phyloP scores from a whole-genome alignment of 306 rosid genomes.

The Vicia sativa region DNA sequence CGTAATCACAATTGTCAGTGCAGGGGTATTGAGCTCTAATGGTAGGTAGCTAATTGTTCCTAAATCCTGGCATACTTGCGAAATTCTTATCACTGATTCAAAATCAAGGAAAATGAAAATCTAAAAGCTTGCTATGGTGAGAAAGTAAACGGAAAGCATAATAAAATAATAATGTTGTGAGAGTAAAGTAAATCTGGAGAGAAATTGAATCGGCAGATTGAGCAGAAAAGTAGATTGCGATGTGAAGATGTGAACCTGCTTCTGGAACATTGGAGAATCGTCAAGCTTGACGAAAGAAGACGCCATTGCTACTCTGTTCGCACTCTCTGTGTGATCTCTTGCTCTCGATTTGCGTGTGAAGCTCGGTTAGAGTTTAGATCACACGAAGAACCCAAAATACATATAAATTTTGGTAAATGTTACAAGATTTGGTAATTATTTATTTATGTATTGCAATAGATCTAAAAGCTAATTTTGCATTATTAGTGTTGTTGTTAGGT shows the following conservation, averaged over 20 bases:
- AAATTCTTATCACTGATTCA: constrained; percentile 6
- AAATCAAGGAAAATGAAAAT: constrained; percentile 30
- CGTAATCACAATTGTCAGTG: not conserved
- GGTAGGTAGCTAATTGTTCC: constrained; percentile 6
- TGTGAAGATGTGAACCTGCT: constrained; percentile 54
- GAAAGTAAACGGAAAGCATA: not conserved
- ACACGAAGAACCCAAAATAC: too few species aligned
- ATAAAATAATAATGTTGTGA: not conserved
- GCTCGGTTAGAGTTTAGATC: not conserved
- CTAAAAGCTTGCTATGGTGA: not conserved
- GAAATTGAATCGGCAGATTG: not conserved
- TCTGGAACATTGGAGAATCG: constrained; percentile 98
- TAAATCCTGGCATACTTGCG: not conserved
- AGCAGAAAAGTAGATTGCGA: not conserved
- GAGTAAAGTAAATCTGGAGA: not conserved
- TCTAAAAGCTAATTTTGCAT: too few species aligned
- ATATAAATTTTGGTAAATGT: too few species aligned
- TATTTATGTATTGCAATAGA: too few species aligned
- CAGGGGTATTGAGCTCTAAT: too few species aligned
- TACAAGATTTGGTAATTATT: too few species aligned
- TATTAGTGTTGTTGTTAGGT: too few species aligned
- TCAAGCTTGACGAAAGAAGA: constrained; percentile 85
- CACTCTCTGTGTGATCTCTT: not conserved
- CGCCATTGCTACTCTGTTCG: constrained; percentile 55
- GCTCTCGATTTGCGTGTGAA: not conserved